Evolutionary conservation across 352 stramenopile species (phyloP).

Genomic region (Phytophthora hybrid): DNA sequence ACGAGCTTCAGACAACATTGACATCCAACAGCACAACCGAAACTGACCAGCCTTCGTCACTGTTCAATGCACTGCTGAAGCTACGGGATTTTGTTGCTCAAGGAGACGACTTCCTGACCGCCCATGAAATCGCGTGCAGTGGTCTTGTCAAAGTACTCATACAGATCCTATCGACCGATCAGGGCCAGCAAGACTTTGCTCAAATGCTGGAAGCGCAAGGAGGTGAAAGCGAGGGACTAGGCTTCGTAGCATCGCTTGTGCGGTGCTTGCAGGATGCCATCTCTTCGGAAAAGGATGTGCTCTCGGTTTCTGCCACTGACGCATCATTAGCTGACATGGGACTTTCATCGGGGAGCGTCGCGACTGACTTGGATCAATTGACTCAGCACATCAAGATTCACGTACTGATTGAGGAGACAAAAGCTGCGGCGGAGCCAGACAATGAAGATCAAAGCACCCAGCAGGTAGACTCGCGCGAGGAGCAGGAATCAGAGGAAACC

Average conservation of each 20-base stretch:
- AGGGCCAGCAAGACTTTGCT: constrained; percentile 48
- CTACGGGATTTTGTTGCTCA: constrained; percentile 34
- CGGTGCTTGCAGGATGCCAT: constrained; percentile 67
- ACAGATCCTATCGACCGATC: constrained; percentile 33
- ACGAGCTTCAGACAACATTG: constrained; percentile 33
- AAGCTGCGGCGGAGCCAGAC: constrained; percentile 27
- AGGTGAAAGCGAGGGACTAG: constrained; percentile 13
- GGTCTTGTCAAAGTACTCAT: constrained; percentile 59
- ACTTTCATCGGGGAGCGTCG: constrained; percentile 46
- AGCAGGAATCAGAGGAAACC: constrained; percentile 16
- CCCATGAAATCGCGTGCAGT: constrained; percentile 70
- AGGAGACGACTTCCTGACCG: constrained; percentile 51
- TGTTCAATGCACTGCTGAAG: constrained; percentile 39
- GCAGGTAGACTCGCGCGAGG: constrained; percentile 20
- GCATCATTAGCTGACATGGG: constrained; percentile 13
- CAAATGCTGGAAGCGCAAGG: constrained; percentile 36
- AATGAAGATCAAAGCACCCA: constrained; percentile 31
- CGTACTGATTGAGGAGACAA: constrained; percentile 63
- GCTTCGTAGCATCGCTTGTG: constrained; percentile 46
- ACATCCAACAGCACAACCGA: background rate
- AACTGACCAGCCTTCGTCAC: constrained; percentile 6
- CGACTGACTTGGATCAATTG: constrained; percentile 67
- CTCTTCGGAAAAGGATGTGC: constrained; percentile 68
- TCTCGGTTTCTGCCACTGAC: constrained; percentile 40
- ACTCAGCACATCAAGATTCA: constrained; percentile 80